Percentiles rank a stretch among this genome's conserved stretches.
phyloP scores from a whole-genome alignment of 2,329 filamentous ascomycete genomes.

The Trichophyton schoenleinii region DNA sequence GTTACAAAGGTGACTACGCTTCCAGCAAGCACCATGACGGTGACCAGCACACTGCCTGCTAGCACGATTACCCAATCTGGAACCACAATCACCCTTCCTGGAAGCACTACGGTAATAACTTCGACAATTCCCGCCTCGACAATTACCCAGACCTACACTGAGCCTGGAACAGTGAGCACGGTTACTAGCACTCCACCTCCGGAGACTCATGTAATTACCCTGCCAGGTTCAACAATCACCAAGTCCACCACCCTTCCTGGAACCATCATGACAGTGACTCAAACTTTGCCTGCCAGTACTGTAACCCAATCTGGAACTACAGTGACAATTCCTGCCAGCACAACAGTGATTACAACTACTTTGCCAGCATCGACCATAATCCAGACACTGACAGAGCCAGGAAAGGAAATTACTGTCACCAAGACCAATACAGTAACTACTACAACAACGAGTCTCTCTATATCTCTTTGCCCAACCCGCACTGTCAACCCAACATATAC shows the following conservation, averaged over 20 bases:
- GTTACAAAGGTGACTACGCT: background rate
- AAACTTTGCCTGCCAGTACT: constrained; percentile 15
- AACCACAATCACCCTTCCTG: constrained; percentile 13
- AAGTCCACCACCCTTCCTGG: background rate
- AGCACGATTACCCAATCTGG: constrained; percentile 10
- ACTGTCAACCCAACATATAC: constrained; percentile 23
- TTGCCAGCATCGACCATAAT: background rate
- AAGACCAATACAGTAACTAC: constrained; percentile 8
- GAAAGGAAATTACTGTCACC: constrained; percentile 9
- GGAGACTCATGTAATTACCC: constrained; percentile 5
- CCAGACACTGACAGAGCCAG: background rate
- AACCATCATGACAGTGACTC: constrained; percentile 9
- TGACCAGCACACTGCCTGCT: constrained; percentile 14
- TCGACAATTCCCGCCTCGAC: constrained; percentile 7
- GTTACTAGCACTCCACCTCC: background rate
- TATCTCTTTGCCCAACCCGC: constrained; percentile 22
- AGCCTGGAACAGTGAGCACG: background rate
- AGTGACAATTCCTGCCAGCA: constrained; percentile 11
- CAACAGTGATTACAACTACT: constrained; percentile 13
- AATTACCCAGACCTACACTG: background rate
- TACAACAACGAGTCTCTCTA: constrained; percentile 5
- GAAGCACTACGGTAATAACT: constrained; percentile 12
- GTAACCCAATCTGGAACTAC: constrained; percentile 9
- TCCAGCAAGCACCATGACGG: constrained; percentile 4
- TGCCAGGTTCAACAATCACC: constrained; percentile 7